These are phyloP conservation scores for Aciculosporium take DNA, from an alignment of 2,329 filamentous ascomycete species.

Conservation along the genomic window DNA sequence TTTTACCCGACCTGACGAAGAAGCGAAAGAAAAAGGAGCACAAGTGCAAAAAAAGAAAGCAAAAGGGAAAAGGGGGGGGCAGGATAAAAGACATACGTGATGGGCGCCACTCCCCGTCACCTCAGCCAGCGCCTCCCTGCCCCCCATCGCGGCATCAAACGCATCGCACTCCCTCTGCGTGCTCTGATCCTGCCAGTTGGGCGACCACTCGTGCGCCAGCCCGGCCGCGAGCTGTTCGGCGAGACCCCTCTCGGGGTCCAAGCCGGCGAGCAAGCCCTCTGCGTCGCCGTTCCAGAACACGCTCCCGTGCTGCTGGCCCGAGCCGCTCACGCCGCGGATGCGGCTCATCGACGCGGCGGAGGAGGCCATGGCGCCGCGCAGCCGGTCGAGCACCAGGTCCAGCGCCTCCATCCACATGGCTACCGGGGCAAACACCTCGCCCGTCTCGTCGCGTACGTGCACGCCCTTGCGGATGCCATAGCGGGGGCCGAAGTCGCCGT, in stretches of 20 bases:
- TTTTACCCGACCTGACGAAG: too few species aligned
- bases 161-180: constrained; percentile 83
- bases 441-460: constrained; percentile 62
- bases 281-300: constrained; percentile 77
- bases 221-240: constrained; percentile 58
- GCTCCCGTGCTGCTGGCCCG: constrained; percentile 94
- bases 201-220: constrained; percentile 74
- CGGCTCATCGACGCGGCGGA: constrained; percentile 52
- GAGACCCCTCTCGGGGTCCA: constrained; percentile 48
- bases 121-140: constrained; percentile 53
- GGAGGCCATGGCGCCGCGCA: constrained; percentile 46
- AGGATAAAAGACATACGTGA: constrained; percentile 40
- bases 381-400: constrained; percentile 64
- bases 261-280: constrained; percentile 43
- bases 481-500: constrained; percentile 58
- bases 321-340: constrained; percentile 73
- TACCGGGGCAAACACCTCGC: constrained; percentile 85
- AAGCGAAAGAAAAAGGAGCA: too few species aligned
- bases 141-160: constrained; percentile 63
- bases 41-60: neutral
- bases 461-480: constrained; percentile 85
- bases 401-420: constrained; percentile 90
- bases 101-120: constrained; percentile 87
- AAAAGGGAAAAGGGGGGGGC: too few species aligned
- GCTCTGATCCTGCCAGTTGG: constrained; percentile 97